Base-by-base conservation (phyloP, 169 alveolate species). In the Blepharisma undulans region DNA sequence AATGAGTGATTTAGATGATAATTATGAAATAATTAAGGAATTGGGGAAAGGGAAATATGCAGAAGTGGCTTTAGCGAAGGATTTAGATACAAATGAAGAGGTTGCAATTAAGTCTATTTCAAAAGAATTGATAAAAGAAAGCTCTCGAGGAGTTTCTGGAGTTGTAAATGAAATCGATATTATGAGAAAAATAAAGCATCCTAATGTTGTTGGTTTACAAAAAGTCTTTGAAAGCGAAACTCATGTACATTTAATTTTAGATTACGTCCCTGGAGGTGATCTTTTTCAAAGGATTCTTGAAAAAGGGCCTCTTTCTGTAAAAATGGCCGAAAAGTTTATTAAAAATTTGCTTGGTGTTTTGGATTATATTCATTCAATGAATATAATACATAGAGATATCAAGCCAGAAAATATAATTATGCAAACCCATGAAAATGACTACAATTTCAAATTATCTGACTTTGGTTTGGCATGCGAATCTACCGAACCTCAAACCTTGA, bases 171-270 rank as follows among this genome's bases (percentile, higher is more conserved):
- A 94, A 89, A 89, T 84, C 27, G 84, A 91, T 32, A 88, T 91
- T 29, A 71, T 93, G 72, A 34, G 92, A 36, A 25, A 72, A 78
- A 33, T 93, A 76, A 36, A 72, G 14, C 94, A 94, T 88, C 97
- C 95, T 21, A 77, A 93, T 76, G 84, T 92, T 19, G 87, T 89
- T 18, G 89, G 92, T 36, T 71, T 84, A 36, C 88, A 91, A 71
- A 84, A 92, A 36, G 90, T 76, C 25, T 94, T 87, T 84, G 84
- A 91, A 90, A 92, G 87, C 16, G 84, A 84, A 7, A 29, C n/a
- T 5, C 29, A n/a, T n/a, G n/a, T 84, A 14, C 48, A 84, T 59
- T 25, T 84, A 22, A 77, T 84, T 33, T 8, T 84, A n/a, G 89
- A 84, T 4, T 84, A 36, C 48, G 10, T 33, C 18, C 32, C 34